A percentile compares a stretch with the other conserved stretches of the same genome.
Conservation (phyloP, 108 stramenopile genomes). For the Pseudonitzschia multistriata region DNA sequence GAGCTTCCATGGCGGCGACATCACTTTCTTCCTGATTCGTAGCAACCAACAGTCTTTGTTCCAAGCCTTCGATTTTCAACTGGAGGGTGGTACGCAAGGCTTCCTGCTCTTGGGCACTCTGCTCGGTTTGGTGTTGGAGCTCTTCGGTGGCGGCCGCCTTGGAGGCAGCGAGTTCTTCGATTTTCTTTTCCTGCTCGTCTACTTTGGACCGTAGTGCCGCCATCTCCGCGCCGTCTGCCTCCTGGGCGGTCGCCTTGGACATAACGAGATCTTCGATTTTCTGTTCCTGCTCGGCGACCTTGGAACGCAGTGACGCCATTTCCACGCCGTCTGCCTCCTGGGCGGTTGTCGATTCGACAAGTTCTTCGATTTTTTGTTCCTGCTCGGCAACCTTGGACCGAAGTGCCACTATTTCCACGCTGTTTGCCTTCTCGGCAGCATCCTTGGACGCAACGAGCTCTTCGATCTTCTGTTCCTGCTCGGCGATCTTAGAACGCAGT, state of each 20-base stretch:
- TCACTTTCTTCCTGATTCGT: not conserved
- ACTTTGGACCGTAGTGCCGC: too few relatives aligned
- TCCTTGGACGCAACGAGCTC: too few relatives aligned
- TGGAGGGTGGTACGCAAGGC: not conserved
- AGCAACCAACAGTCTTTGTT: not conserved
- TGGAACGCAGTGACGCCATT: not conserved
- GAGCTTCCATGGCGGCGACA: not conserved
- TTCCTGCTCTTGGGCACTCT: not conserved
- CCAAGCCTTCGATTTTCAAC: not conserved
- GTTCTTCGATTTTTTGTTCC: not conserved
- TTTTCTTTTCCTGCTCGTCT: not conserved
- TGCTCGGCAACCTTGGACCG: not conserved
- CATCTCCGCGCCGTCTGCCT: too few relatives aligned
- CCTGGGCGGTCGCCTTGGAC: not conserved
- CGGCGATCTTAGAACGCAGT: not conserved
- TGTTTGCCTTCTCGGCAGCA: too few relatives aligned
- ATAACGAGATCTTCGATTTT: conserved; percentile 7
- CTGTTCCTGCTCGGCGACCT: not conserved
- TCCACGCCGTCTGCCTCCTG: too few relatives aligned
- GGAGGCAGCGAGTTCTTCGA: not conserved
- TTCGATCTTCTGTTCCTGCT: too few relatives aligned
- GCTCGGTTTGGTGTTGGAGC: not conserved
- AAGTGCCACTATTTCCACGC: too few relatives aligned
- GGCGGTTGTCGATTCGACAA: not conserved
- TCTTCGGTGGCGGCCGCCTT: not conserved